Evolutionary conservation across 768 basidiomycete genomes (phyloP).

Genomic region (Termitomyces sp.): DNA sequence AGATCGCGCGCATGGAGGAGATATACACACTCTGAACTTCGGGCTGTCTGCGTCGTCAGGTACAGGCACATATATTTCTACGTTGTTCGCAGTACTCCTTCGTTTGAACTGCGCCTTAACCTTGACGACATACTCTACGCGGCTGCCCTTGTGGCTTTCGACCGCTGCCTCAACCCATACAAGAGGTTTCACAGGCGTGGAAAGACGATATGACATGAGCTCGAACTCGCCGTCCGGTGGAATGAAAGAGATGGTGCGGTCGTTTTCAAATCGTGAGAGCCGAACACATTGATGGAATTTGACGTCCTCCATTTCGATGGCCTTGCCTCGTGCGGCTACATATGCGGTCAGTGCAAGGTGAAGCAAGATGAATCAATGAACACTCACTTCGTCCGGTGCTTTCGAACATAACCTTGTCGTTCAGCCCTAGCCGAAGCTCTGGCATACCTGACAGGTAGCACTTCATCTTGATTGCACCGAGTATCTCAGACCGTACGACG

Average conservation of each 20-base stretch:
- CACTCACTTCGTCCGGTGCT: constrained; percentile 87
- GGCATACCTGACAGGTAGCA: constrained; percentile 99
- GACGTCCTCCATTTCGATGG: constrained; percentile 99
- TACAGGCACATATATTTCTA: constrained; percentile 98
- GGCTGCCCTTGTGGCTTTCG: constrained; percentile 88
- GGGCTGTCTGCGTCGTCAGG: constrained; percentile 98
- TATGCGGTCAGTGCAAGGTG: neutral
- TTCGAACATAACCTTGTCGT: constrained; percentile 99
- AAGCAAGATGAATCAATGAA: neutral
- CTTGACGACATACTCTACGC: constrained; percentile 96
- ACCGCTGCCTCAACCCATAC: constrained; percentile 97
- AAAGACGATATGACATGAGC: constrained; percentile 95
- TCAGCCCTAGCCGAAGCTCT: constrained; percentile 88
- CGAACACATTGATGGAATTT: constrained; percentile 99
- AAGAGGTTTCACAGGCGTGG: constrained; percentile 93
- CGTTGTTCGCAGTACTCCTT: constrained; percentile 94
- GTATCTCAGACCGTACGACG: constrained; percentile 94
- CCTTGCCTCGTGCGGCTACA: constrained; percentile 86
- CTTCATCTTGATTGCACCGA: constrained; percentile 99
- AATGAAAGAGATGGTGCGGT: constrained; percentile 98
- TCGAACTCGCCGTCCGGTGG: constrained; percentile 99
- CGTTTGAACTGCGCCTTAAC: constrained; percentile 97
- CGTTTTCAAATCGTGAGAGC: constrained; percentile 94
- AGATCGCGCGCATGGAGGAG: neutral
- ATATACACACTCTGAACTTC: constrained; percentile 76